These are phyloP conservation scores for Spathaspora arborariae DNA, from an alignment of 805 yeast genomes.

Conservation along the genomic window DNA sequence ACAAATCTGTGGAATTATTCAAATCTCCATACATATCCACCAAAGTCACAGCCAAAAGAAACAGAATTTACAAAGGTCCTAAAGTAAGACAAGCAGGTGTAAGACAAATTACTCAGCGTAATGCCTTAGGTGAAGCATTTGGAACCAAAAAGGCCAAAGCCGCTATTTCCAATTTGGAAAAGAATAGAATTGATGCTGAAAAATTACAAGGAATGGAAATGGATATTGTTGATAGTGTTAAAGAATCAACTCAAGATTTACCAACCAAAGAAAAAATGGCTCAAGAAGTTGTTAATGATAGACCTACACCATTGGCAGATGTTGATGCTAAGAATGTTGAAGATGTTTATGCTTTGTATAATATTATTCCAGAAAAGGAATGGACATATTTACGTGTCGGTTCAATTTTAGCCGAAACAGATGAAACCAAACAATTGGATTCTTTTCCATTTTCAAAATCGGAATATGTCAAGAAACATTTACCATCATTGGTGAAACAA, in stretches of 20 bases:
- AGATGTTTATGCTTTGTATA: slow-evolving; percentile 73
- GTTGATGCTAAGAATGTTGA: slow-evolving; percentile 78
- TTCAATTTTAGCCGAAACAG: slow-evolving; percentile 52
- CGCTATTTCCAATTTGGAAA: slow-evolving; percentile 75
- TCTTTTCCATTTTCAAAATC: slow-evolving; percentile 63
- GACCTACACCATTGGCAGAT: slow-evolving; percentile 81
- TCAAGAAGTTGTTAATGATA: slow-evolving; percentile 53
- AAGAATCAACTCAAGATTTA: slow-evolving; percentile 61
- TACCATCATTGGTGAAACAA: slow-evolving; percentile 32
- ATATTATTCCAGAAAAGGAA: slow-evolving; percentile 67
- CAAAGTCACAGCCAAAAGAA: slow-evolving; percentile 58
- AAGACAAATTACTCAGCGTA: slow-evolving; percentile 59
- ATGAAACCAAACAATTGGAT: slow-evolving; percentile 46
- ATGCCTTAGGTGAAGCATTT: slow-evolving; percentile 88
- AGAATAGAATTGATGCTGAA: slow-evolving; percentile 84
- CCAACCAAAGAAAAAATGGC: slow-evolving; percentile 69
- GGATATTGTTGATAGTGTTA: slow-evolving; percentile 80
- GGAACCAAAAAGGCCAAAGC: slow-evolving; percentile 97
- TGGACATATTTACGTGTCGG: slow-evolving; percentile 61
- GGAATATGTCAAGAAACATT: slow-evolving; percentile 48
- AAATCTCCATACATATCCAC: slow-evolving; percentile 61
- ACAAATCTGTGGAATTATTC: slow-evolving; percentile 59
- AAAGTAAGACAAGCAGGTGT: slow-evolving; percentile 53
- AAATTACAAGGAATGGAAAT: slow-evolving; percentile 68
- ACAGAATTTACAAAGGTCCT: slow-evolving; percentile 58